Evolutionary conservation across 352 stramenopile species (phyloP), one percentile per base, ranked within the genome.

Genomic region (Globisporangium recalcitrans): DNA sequence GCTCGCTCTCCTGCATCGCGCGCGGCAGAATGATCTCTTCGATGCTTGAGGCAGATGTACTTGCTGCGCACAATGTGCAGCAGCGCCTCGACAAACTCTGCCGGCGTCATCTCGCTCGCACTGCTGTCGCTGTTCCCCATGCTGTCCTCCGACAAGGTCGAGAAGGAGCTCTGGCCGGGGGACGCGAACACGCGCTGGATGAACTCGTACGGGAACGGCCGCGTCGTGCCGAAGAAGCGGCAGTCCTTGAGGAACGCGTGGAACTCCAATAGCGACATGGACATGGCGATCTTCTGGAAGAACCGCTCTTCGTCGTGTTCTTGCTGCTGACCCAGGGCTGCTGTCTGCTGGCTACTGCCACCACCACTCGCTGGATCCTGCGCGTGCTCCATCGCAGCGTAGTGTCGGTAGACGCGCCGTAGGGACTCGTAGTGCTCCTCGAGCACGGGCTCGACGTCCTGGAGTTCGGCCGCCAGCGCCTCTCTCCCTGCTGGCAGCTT

Each of bases 211-310:
- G 80, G 80, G 51, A 89, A 89, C 14, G 75, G 57, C 26, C 61
- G 67, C 34, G 69, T 54, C 10, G 70, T 73, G 9, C 80, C 80
- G 59, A 87, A 87, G n/a, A 86, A 69, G 27, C 75, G 70, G 26
- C 75, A 87, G 40, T 91, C 81, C 57, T 91, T 88, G 14, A 91
- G 67, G 42, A 91, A 85, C 3, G 69, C 48, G 38, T 82, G 71
- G 61, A 88, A 91, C 58, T 91, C 79, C 13, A 74, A 59, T 7
- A 91, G 65, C 2, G 79, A 88, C 77, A 91, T 88, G 13, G 69
- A 80, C 26, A 78, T 70, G 1, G 77, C 75, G 24, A 89, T 85
- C 55, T 89, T 89, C 38, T 75, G 67, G 22, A 89, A 89, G 53
- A 89, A 89, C 1, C 71, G 77, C 11, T 68, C 72, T 66, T 89